These are phyloP conservation scores for Malus sieversii DNA, from an alignment of 306 rosid genomes.

Conservation along the genomic window DNA sequence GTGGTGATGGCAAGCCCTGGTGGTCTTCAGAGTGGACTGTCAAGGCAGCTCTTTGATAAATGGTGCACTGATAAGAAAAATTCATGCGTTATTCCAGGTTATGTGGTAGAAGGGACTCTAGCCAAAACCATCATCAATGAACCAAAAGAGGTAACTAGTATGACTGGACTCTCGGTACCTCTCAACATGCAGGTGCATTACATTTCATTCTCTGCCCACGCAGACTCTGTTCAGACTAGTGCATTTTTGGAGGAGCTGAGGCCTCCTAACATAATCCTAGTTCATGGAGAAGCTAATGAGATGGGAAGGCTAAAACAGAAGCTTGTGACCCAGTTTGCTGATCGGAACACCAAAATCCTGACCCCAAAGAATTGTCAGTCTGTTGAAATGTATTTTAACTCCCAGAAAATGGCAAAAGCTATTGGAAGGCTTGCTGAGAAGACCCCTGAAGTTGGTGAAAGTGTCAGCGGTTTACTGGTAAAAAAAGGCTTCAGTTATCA, in stretches of 20 bases:
- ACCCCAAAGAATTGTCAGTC: conserved; percentile 94
- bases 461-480: conserved; percentile 70
- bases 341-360: conserved; percentile 71
- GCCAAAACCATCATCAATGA: conserved; percentile 86
- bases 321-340: conserved; percentile 68
- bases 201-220: conserved; percentile 95
- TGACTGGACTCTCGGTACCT: conserved; percentile 82
- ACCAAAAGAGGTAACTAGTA: conserved; percentile 89
- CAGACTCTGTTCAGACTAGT: conserved; percentile 88
- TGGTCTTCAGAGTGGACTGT: conserved; percentile 86
- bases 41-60: conserved; percentile 76
- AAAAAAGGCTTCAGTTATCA: conserved; percentile 90
- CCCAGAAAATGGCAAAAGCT: conserved; percentile 90
- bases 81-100: conserved; percentile 76
- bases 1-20: conserved; percentile 99
- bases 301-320: conserved; percentile 98
- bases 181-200: conserved; percentile 93
- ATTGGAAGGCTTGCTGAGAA: conserved; percentile 80
- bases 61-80: conserved; percentile 95
- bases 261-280: conserved; percentile 92
- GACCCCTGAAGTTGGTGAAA: conserved; percentile 65
- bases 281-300: conserved; percentile 92
- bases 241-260: conserved; percentile 87
- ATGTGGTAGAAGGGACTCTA: conserved; percentile 85
- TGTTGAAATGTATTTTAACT: conserved; percentile 85